These are phyloP conservation scores for Pseudopithomyces maydicus DNA, from an alignment of 2,329 filamentous ascomycete genomes.

Conservation along the genomic window DNA sequence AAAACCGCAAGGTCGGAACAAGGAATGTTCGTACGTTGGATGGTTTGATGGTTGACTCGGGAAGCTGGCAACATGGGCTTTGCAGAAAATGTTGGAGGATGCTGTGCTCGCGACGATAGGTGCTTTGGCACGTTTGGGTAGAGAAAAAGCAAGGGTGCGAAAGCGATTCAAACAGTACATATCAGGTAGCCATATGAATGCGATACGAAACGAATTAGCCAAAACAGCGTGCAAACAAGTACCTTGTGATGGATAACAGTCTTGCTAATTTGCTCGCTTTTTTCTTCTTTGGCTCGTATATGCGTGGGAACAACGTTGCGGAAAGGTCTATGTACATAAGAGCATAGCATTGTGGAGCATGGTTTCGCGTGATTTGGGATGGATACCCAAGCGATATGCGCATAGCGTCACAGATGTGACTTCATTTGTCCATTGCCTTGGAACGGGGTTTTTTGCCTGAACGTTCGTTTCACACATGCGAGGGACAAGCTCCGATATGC, in stretches of 20 bases:
- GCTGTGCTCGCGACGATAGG: background rate
- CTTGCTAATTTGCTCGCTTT: background rate
- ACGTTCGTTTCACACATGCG: no score
- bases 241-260: background rate
- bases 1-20: slow-evolving; percentile 23
- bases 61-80: slow-evolving; percentile 2
- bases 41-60: background rate
- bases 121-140: background rate
- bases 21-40: background rate
- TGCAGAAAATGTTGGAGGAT: background rate
- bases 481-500: no score
- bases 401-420: background rate
- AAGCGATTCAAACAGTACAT: no score
- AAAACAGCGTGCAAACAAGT: background rate
- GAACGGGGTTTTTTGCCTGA: background rate
- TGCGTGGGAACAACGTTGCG: no score
- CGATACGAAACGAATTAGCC: no score
- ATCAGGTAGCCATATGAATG: no score
- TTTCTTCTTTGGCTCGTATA: background rate
- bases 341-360: background rate
- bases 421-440: background rate
- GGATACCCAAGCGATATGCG: background rate
- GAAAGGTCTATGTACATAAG: background rate
- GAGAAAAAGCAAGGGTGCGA: no score
- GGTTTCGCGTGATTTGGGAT: background rate